phyloP scores from a whole-genome alignment of 345 rosid genomes.

The Crucihimalaya himalaica region DNA sequence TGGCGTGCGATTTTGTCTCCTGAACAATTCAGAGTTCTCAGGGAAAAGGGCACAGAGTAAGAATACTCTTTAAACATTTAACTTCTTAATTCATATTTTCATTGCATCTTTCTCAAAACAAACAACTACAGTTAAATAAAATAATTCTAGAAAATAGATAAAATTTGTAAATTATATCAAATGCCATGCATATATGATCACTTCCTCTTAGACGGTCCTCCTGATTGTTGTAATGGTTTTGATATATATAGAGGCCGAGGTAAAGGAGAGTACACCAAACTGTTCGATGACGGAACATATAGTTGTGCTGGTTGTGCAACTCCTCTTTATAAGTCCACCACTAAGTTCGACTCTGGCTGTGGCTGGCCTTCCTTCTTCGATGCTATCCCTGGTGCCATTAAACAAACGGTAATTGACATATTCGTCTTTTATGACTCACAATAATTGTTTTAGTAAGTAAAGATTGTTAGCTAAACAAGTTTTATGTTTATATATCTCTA shows the following conservation, averaged over 20 bases:
- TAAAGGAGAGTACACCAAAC: constrained; percentile 69
- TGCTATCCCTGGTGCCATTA: constrained; percentile 83
- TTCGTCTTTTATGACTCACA: background rate
- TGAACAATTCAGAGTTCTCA: constrained; percentile 72
- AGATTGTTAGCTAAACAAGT: background rate
- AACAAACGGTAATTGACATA: constrained; percentile 43
- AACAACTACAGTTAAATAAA: background rate
- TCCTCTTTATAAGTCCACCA: constrained; percentile 74
- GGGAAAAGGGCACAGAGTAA: constrained; percentile 85
- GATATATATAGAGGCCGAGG: constrained; percentile 52
- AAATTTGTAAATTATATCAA: background rate
- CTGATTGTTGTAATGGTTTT: background rate
- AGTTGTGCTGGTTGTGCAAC: constrained; percentile 76
- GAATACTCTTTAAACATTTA: constrained; percentile 2
- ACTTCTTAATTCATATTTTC: background rate
- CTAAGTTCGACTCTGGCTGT: constrained; percentile 76
- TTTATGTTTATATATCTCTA: background rate
- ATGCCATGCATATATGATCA: background rate
- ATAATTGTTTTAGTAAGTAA: background rate
- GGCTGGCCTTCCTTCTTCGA: constrained; percentile 93
- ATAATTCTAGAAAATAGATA: background rate
- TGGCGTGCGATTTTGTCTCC: constrained; percentile 85
- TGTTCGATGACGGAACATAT: constrained; percentile 65
- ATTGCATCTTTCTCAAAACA: background rate
- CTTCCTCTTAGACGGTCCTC: background rate